Evolutionary conservation across 257 asterid species (phyloP).

Genomic region (Solanum corneliomulleri): DNA sequence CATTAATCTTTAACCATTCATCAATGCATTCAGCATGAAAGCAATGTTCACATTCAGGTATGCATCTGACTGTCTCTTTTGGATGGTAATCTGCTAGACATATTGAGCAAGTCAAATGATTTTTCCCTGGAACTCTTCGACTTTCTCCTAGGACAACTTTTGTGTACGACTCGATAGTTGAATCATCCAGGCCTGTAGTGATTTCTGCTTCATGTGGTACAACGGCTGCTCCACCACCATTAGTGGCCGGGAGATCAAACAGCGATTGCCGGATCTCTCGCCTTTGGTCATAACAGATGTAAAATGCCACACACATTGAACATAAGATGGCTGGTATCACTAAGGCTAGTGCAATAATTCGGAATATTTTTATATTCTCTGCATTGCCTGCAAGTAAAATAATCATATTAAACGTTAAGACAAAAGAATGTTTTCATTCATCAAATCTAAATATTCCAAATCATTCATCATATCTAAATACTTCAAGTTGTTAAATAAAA

Average conservation of each 20-base stretch:
- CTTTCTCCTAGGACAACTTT: slow-evolving; percentile 69
- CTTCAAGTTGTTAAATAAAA: neutral
- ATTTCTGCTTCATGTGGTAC: slow-evolving; percentile 6
- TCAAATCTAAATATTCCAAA: neutral
- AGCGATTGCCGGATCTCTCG: neutral
- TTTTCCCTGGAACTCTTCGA: slow-evolving; percentile 49
- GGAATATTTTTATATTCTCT: neutral
- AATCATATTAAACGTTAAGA: neutral
- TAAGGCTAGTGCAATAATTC: slow-evolving; percentile 8
- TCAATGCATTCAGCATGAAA: slow-evolving; percentile 79
- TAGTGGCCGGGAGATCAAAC: neutral
- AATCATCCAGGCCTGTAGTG: slow-evolving; percentile 43
- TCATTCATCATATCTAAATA: neutral
- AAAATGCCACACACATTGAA: slow-evolving; percentile 6
- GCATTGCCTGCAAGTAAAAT: slow-evolving; percentile 3
- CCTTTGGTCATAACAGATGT: slow-evolving; percentile 1
- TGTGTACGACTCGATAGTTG: slow-evolving; percentile 57
- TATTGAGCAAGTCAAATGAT: slow-evolving; percentile 57
- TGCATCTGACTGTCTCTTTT: slow-evolving; percentile 43
- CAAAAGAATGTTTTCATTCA: neutral
- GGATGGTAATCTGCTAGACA: slow-evolving; percentile 61
- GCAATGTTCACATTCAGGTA: slow-evolving; percentile 72
- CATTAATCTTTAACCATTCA: slow-evolving; percentile 61
- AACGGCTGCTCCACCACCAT: neutral
- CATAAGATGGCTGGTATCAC: slow-evolving; percentile 18